phyloP scores from a whole-genome alignment of 2,329 filamentous ascomycete genomes.

The Alternaria sp. region DNA sequence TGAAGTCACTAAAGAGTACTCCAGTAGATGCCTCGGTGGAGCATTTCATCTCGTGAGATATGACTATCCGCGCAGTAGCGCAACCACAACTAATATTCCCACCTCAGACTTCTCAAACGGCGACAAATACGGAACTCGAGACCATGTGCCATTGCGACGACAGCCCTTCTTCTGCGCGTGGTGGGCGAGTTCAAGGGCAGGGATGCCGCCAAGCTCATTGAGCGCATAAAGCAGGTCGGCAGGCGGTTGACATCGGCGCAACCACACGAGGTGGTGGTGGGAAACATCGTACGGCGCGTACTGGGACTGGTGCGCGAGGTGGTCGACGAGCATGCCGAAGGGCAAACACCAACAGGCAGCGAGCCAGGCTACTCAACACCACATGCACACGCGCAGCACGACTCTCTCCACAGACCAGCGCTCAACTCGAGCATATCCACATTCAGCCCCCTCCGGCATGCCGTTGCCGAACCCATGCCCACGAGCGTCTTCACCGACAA shows the following conservation, averaged over 20 bases:
- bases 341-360: conserved; percentile 61
- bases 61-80: neutral
- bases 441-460: conserved; percentile 56
- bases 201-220: conserved; percentile 78
- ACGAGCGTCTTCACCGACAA: conserved; percentile 36
- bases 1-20: conserved; percentile 73
- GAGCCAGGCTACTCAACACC: conserved; percentile 61
- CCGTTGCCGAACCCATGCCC: conserved; percentile 44
- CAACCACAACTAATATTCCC: conserved; percentile 3
- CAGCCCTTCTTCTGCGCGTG: conserved; percentile 84
- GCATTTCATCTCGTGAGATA: conserved; percentile 76
- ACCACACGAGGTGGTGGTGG: conserved; percentile 88
- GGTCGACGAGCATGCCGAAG: conserved; percentile 78
- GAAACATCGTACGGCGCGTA: conserved; percentile 91
- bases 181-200: conserved; percentile 81
- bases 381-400: conserved; percentile 44
- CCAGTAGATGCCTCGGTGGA: conserved; percentile 84
- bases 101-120: conserved; percentile 78
- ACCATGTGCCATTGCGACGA: conserved; percentile 88
- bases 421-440: conserved; percentile 53
- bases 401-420: conserved; percentile 45
- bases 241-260: conserved; percentile 80
- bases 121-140: conserved; percentile 88
- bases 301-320: conserved; percentile 91
- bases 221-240: conserved; percentile 80